These are phyloP conservation scores for Melastoma candidum DNA, from an alignment of 441 rosid genomes.

Conservation along the genomic window DNA sequence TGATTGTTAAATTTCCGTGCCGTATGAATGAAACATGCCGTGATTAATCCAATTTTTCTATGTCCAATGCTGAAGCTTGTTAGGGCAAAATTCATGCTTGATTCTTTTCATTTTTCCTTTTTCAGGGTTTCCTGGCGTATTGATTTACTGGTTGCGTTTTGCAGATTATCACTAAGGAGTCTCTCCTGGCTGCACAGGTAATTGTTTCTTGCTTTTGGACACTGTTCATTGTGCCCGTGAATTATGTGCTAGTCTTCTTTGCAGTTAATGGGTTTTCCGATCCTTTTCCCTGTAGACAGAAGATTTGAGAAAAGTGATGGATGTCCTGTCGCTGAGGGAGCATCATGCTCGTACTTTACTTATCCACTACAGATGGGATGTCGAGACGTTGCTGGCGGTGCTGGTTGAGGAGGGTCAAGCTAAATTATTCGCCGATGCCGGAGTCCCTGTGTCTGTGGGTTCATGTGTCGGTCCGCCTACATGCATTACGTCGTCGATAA, in stretches of 20 bases:
- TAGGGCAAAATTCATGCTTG: no score
- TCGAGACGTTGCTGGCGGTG: slow-evolving; percentile 61
- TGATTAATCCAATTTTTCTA: no score
- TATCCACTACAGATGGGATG: slow-evolving; percentile 81
- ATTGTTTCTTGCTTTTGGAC: not conserved
- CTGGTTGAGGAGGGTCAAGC: slow-evolving; percentile 71
- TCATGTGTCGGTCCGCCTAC: slow-evolving; percentile 17
- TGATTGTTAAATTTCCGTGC: no score
- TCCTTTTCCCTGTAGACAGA: slow-evolving; percentile 42
- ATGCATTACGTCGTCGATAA: slow-evolving; percentile 24
- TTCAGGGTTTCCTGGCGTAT: slow-evolving; percentile 2
- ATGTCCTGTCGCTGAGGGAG: slow-evolving; percentile 68
- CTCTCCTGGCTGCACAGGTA: slow-evolving; percentile 91
- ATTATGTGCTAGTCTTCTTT: no score
- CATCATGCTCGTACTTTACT: slow-evolving; percentile 87
- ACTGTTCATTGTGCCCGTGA: no score
- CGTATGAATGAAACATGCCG: no score
- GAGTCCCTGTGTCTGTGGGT: slow-evolving; percentile 47
- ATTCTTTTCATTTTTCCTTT: no score
- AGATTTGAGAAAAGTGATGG: slow-evolving; percentile 76
- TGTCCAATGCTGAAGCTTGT: no score
- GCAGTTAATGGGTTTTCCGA: slow-evolving; percentile 1
- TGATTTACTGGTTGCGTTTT: slow-evolving; percentile 7
- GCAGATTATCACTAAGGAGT: slow-evolving; percentile 79
- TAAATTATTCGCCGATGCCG: slow-evolving; percentile 56